Conservation (phyloP, 345 rosid species). For the Ricinus communis region DNA sequence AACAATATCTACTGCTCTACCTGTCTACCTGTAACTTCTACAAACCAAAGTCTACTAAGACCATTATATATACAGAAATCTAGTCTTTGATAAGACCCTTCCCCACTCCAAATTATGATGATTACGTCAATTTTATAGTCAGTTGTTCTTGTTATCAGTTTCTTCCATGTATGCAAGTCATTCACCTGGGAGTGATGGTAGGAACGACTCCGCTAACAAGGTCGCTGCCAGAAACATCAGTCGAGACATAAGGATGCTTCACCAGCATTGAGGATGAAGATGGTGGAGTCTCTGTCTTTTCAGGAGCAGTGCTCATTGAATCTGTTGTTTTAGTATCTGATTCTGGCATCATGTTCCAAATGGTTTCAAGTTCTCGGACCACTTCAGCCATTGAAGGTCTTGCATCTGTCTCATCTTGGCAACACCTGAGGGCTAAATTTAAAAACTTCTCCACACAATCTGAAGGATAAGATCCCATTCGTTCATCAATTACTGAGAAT, state of each 20-base stretch:
- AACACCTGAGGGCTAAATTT: constrained; percentile 68
- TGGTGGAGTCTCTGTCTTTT: constrained; percentile 26
- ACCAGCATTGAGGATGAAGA: constrained; percentile 45
- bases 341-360: constrained; percentile 65
- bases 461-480: constrained; percentile 89
- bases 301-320: constrained; percentile 8
- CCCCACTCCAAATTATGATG: too few relatives aligned
- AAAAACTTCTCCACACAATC: constrained; percentile 81
- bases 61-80: too few relatives aligned
- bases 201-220: constrained; percentile 80
- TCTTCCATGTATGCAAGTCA: background rate
- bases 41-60: too few relatives aligned
- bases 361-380: constrained; percentile 73
- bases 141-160: background rate
- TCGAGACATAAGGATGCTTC: constrained; percentile 56
- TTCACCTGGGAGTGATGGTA: constrained; percentile 64
- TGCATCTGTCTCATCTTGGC: constrained; percentile 66
- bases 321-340: constrained; percentile 33
- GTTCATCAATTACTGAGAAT: constrained; percentile 70
- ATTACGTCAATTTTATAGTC: background rate
- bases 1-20: too few relatives aligned
- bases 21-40: too few relatives aligned
- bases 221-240: constrained; percentile 83
- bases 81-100: too few relatives aligned
- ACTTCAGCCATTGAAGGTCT: constrained; percentile 95